Base-by-base conservation (phyloP, 192 early-diverging fungal genomes). In the Umbelopsis sp. region DNA sequence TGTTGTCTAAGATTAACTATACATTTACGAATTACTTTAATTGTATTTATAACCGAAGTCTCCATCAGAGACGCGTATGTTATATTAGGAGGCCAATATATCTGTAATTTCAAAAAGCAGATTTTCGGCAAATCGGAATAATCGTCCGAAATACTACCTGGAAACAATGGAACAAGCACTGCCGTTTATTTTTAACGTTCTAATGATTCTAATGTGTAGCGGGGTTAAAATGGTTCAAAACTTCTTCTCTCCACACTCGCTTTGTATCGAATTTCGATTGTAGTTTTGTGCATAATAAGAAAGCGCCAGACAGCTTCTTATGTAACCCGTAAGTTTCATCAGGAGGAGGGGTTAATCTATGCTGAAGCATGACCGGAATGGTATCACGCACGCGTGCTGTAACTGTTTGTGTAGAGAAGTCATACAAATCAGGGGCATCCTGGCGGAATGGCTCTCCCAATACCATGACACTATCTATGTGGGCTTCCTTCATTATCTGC, bases 251-350 rank as follows among this genome's bases (percentile, higher is more conserved):
- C 73, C 73, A 79, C 2, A 79, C 67, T 35, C 69, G 53, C 35
- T 79, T 79, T 10, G 78, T 80, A 49, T 80, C 71, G 30, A 80
- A 71, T 20, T 66, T 41, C 50, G 74, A 76, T 5, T 89, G 75
- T 30, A 99, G 78, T 78, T 91, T 93, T 18, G 92, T 87, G 74
- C 96, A 99, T 21, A 98, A 78, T 78, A 99, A 80, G 75, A 95
- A 98, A 0, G 91, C 93, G 1, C 97, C 96, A 21, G 91, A 93
- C 49, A 99, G 85, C 74, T 98, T 99, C 44, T 95, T 85, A 69
- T 99, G 97, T 77, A 98, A 79, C 15, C 92, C 92, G 78, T 99
- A 99, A 5, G 94, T 95, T 77, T 97, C 96, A 70, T 99, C 97
- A n/a, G 97, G 97, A 6, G 97, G 97, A 13, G 97, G 97, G 7